phyloP scores from a whole-genome alignment of 805 yeast species.

The Groenewaldozyma tartarivorans region DNA sequence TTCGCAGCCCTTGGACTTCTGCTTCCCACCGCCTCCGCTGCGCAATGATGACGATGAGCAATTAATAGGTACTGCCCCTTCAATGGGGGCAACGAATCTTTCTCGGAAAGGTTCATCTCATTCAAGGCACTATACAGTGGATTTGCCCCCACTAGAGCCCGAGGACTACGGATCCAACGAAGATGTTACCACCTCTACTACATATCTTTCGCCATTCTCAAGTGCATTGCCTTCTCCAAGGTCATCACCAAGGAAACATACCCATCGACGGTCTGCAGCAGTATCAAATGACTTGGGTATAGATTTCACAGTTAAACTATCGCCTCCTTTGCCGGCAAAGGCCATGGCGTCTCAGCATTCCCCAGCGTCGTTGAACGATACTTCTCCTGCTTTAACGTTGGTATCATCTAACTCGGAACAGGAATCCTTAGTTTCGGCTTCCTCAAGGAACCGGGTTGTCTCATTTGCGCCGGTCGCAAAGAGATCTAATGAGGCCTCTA shows the following conservation, averaged over 20 bases:
- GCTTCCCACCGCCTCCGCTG: not conserved
- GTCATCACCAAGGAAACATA: constrained; percentile 33
- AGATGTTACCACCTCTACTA: too few relatives aligned
- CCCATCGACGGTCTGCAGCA: constrained; percentile 81
- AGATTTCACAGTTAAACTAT: constrained; percentile 6
- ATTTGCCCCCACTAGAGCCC: not conserved
- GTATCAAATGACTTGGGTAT: constrained; percentile 76
- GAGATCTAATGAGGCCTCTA: too few relatives aligned
- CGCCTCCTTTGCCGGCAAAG: constrained; percentile 2
- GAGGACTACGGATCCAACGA: too few relatives aligned
- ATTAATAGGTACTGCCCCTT: not conserved
- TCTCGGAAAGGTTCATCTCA: not conserved
- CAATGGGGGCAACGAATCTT: too few relatives aligned
- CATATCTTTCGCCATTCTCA: not conserved
- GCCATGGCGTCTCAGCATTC: constrained; percentile 1
- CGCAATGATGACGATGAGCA: not conserved
- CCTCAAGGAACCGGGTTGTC: not conserved
- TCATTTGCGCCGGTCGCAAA: not conserved
- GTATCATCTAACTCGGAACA: not conserved
- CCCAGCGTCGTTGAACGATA: not conserved
- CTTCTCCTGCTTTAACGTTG: not conserved
- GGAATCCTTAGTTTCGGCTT: not conserved
- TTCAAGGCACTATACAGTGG: not conserved
- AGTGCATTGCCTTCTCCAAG: constrained; percentile 1
- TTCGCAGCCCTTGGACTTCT: not conserved